A percentile compares a stretch with the other conserved stretches of the same genome.
phyloP scores from a whole-genome alignment of 108 stramenopile genomes.

The Heterococcus sp. region DNA sequence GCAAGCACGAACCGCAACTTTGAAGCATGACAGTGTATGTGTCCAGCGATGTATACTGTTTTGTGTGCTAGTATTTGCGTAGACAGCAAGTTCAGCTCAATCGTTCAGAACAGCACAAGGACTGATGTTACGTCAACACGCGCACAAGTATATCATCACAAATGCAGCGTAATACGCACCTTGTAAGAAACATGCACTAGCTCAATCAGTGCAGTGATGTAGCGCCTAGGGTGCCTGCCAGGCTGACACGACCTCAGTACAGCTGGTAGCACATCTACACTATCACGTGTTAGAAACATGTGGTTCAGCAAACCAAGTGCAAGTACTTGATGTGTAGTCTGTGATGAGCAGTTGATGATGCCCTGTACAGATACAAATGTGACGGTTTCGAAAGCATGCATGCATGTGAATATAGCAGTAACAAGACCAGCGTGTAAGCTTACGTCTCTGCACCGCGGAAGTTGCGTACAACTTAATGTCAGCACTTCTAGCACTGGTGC shows the following conservation, averaged over 20 bases:
- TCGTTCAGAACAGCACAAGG: too few species aligned
- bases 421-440: too few species aligned
- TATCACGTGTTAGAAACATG: neutral
- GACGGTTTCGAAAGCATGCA: too few species aligned
- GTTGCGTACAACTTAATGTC: too few species aligned
- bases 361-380: neutral
- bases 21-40: too few species aligned
- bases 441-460: too few species aligned
- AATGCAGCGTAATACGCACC: neutral
- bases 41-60: too few species aligned
- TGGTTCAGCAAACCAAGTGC: conserved; percentile 27
- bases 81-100: too few species aligned
- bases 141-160: neutral
- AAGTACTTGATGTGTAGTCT: conserved; percentile 21
- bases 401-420: too few species aligned
- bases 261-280: neutral
- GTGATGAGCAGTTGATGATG: conserved; percentile 22
- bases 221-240: neutral
- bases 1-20: too few species aligned
- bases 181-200: neutral
- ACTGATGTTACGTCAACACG: neutral
- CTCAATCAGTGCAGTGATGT: neutral
- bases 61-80: too few species aligned
- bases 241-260: neutral
- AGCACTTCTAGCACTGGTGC: too few species aligned